Conservation (phyloP, 1,139 yeast genomes). For the Kluyveromyces sp. region DNA sequence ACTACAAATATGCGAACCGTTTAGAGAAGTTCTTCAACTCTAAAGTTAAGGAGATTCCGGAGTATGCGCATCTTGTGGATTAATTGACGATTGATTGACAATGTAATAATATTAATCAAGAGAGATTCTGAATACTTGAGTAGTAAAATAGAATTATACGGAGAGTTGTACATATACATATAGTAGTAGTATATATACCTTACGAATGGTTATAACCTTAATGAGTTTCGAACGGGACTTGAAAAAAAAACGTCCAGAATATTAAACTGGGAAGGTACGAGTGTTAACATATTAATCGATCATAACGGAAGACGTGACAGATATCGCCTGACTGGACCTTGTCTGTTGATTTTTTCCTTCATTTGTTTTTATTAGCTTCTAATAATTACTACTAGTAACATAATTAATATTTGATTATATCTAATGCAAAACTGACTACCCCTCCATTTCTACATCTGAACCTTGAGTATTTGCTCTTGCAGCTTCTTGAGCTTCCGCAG, state of each 20-base stretch:
- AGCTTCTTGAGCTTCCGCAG: constrained; percentile 32
- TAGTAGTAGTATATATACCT: neutral
- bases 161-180: constrained; percentile 1
- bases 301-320: too few relatives aligned
- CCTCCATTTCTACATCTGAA: constrained; percentile 27
- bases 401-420: neutral
- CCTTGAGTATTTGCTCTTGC: constrained; percentile 19
- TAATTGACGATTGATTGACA: constrained; percentile 8
- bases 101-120: neutral
- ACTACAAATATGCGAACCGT: constrained; percentile 85
- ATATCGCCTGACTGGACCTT: too few relatives aligned
- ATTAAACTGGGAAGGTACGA: too few relatives aligned
- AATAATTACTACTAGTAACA: too few relatives aligned
- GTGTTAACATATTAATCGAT: too few relatives aligned
- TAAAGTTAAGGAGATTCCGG: constrained; percentile 65
- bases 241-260: too few relatives aligned
- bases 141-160: neutral
- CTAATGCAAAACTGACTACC: neutral
- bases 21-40: constrained; percentile 78
- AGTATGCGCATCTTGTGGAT: constrained; percentile 34
- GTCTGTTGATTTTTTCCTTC: too few relatives aligned
- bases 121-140: neutral
- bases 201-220: too few relatives aligned
- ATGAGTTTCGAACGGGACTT: too few relatives aligned
- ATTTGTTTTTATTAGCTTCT: too few relatives aligned